Base-by-base conservation (phyloP, 1,139 yeast genomes). In the Candida sp. region DNA sequence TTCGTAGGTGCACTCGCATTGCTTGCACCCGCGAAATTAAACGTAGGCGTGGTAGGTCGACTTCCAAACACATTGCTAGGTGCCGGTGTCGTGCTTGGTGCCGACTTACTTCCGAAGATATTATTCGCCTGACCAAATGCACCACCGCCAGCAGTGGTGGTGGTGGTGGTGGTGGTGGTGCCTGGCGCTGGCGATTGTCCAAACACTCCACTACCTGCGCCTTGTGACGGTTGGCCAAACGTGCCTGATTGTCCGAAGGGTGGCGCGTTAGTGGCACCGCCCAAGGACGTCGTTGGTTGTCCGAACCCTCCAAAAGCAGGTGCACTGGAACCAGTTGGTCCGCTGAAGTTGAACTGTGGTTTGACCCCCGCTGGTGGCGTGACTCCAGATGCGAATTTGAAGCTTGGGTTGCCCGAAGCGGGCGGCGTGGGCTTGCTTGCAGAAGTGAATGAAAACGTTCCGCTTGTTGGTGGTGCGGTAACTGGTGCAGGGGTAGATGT, bases 311-410 rank as follows among this genome's bases (percentile, higher is more conserved):
- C 48, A 34, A 44, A 32, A 22, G 41, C 25, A 12, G 51, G 23
- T 28, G 47, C 17, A 7, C 42, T 17, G 12, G 42, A 23, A n/a
- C n/a, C n/a, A n/a, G 49, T 6, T 23, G 48, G 28, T 34, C 49
- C 49, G 4, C 52, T 50, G 38, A 53, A 53, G 42, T 43, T 52
- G 31, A 48, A 41, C 11, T 23, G 41, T 11, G 47, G 39, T 22
- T 40, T 40, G 26, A 45, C 31, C 7, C 17, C 40, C 9, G 54
- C 40, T 17, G 51, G 44, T 23, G 56, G 53, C 4, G 49, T 48
- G 4, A 52, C 47, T 9, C 60, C 60, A 22, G 55, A 45, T 17
- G 60, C 59, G 49, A 57, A 57, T 42, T 53, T 47, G 35, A 57
- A 57, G 5, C 42, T 42, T n/a, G 49, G 44, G 33, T 47, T 52